Evolutionary conservation across 371 early-diverging fungal genomes (phyloP).

Genomic region (Conidiobolus incongruus): DNA sequence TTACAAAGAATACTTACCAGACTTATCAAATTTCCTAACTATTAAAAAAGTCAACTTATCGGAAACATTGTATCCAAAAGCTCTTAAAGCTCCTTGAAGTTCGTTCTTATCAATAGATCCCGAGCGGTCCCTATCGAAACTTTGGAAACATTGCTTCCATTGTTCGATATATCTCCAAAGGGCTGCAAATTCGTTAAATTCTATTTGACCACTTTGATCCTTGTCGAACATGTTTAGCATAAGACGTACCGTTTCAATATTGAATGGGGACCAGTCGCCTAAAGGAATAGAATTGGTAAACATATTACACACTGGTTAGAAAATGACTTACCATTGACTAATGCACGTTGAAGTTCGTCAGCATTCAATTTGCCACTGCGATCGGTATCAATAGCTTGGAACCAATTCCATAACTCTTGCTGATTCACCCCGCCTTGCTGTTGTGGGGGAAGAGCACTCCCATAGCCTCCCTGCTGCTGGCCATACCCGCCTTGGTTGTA

Average conservation of each 20-base stretch:
- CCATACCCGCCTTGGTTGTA: no score
- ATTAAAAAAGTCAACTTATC: constrained; percentile 22
- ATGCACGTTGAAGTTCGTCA: constrained; percentile 26
- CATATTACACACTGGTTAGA: neutral
- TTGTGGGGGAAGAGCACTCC: no score
- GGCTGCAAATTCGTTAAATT: constrained; percentile 58
- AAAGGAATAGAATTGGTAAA: constrained; percentile 3
- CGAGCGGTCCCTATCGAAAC: constrained; percentile 55
- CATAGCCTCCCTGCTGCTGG: no score
- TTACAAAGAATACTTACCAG: constrained; percentile 15
- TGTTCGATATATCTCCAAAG: constrained; percentile 50
- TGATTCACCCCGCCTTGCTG: no score
- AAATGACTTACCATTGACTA: constrained; percentile 22
- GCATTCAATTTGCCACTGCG: constrained; percentile 12
- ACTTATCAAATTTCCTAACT: constrained; percentile 30
- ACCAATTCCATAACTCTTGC: constrained; percentile 7
- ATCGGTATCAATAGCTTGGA: constrained; percentile 11
- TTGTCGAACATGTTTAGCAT: constrained; percentile 32
- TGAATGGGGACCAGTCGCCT: constrained; percentile 19
- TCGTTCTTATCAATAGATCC: constrained; percentile 53
- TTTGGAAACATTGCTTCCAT: constrained; percentile 52
- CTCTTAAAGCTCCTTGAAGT: constrained; percentile 42
- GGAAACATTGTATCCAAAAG: constrained; percentile 46
- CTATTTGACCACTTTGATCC: constrained; percentile 33
- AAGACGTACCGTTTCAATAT: constrained; percentile 17